phyloP scores from a whole-genome alignment of 2,329 filamentous ascomycete genomes.

The Periconia digitata region DNA sequence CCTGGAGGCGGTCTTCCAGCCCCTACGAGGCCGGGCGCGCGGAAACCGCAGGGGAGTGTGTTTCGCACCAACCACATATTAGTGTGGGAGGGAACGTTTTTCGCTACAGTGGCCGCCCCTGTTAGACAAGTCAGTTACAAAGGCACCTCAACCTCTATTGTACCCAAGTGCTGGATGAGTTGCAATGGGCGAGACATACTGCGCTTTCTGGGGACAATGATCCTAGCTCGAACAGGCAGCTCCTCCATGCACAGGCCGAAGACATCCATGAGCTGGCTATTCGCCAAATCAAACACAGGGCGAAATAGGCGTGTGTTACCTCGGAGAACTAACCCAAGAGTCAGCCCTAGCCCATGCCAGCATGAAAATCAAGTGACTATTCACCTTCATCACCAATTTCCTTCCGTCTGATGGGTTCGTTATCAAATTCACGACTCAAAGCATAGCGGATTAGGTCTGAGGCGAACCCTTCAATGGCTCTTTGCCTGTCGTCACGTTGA shows the following conservation, averaged over 20 bases:
- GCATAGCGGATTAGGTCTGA: conserved; percentile 66
- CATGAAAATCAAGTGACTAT: background rate
- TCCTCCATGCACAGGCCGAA: conserved; percentile 96
- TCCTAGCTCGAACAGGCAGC: conserved; percentile 77
- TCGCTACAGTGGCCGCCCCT: conserved; percentile 57
- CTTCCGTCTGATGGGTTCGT: conserved; percentile 58
- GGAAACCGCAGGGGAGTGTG: conserved; percentile 68
- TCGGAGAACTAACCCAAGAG: conserved; percentile 64
- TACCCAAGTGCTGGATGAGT: background rate
- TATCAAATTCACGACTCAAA: conserved; percentile 61
- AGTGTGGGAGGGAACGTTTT: conserved; percentile 53
- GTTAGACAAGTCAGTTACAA: no score
- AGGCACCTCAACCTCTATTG: background rate
- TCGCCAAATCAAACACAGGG: conserved; percentile 73
- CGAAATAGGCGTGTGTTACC: conserved; percentile 71
- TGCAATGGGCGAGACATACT: conserved; percentile 50
- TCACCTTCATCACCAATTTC: conserved; percentile 59
- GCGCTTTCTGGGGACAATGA: conserved; percentile 77
- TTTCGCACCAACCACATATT: conserved; percentile 78
- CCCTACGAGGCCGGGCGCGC: conserved; percentile 63
- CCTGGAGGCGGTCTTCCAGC: conserved; percentile 67
- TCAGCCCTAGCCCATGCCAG: conserved; percentile 5
- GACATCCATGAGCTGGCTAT: conserved; percentile 66
- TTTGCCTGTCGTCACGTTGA: conserved; percentile 24
- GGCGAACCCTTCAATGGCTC: conserved; percentile 50